Evolutionary conservation across 305 asterid genomes (phyloP).

Genomic region (Fraxinus albicans): DNA sequence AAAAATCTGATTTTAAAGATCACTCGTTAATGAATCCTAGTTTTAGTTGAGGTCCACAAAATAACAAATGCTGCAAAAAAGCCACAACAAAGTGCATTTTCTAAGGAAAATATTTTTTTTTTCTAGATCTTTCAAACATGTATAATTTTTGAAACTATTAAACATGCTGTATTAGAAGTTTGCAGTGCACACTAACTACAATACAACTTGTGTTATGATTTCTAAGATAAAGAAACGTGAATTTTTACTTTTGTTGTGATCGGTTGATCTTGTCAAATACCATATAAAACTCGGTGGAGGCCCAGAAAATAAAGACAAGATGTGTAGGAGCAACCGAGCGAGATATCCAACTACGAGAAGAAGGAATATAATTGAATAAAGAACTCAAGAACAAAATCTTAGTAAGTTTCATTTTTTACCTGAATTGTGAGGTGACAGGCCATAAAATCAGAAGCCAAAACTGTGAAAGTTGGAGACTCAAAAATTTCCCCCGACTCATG

Average conservation of each 20-base stretch:
- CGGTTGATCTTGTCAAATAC: neutral
- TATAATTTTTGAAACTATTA: neutral
- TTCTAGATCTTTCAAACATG: too few relatives aligned
- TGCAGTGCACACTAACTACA: neutral
- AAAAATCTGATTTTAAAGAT: too few relatives aligned
- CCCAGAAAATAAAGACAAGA: neutral
- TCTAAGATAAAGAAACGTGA: too few relatives aligned
- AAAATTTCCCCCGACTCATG: slow-evolving; percentile 35
- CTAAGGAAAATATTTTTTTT: too few relatives aligned
- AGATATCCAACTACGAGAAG: neutral
- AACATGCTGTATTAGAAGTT: too few relatives aligned
- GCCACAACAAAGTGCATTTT: neutral
- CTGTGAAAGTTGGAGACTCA: slow-evolving; percentile 38
- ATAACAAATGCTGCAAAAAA: neutral
- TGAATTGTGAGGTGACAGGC: slow-evolving; percentile 40
- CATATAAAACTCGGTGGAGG: neutral
- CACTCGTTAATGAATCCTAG: neutral
- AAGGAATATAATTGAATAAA: neutral
- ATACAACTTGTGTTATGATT: too few relatives aligned
- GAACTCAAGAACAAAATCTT: neutral
- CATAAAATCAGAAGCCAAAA: slow-evolving; percentile 45
- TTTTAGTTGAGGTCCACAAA: neutral
- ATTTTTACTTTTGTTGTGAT: neutral
- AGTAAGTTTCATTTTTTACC: slow-evolving; percentile 12
- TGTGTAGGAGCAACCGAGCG: neutral